These are phyloP conservation scores for Tulasnella calospora DNA, from an alignment of 768 basidiomycete genomes.

Conservation along the genomic window DNA sequence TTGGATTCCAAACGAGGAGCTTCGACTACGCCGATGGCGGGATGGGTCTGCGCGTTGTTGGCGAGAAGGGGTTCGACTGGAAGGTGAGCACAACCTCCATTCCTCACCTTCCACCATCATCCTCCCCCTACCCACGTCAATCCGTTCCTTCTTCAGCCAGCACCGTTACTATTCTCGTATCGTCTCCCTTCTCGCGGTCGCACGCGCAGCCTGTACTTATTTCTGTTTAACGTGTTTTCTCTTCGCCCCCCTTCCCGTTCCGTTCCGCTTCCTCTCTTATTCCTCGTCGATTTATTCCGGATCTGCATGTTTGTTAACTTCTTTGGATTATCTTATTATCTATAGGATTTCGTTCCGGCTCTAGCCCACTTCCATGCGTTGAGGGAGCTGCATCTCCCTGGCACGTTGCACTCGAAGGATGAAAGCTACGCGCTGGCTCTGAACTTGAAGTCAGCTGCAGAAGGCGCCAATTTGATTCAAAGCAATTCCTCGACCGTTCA, in stretches of 20 bases:
- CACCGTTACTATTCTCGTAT: neutral
- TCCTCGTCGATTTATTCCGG: neutral
- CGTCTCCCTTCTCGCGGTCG: neutral
- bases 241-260: neutral
- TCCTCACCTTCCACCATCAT: neutral
- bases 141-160: neutral
- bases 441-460: neutral
- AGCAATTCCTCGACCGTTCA: neutral
- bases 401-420: neutral
- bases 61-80: slow-evolving; percentile 20
- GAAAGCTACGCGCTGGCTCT: neutral
- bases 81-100: slow-evolving; percentile 1
- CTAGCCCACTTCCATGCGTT: slow-evolving; percentile 12
- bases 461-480: neutral
- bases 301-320: neutral
- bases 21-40: slow-evolving; percentile 25
- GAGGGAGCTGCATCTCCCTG: slow-evolving; percentile 16
- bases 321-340: neutral
- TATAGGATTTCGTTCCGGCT: slow-evolving; percentile 17
- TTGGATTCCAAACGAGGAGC: slow-evolving; percentile 24
- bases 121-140: neutral
- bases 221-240: neutral
- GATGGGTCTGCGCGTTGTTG: slow-evolving; percentile 17
- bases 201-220: neutral
- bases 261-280: neutral